A percentile compares a stretch with the other conserved stretches of the same genome.
These are phyloP conservation scores for Fraxinus quadrangulata DNA, from an alignment of 257 asterid species.

Conservation along the genomic window DNA sequence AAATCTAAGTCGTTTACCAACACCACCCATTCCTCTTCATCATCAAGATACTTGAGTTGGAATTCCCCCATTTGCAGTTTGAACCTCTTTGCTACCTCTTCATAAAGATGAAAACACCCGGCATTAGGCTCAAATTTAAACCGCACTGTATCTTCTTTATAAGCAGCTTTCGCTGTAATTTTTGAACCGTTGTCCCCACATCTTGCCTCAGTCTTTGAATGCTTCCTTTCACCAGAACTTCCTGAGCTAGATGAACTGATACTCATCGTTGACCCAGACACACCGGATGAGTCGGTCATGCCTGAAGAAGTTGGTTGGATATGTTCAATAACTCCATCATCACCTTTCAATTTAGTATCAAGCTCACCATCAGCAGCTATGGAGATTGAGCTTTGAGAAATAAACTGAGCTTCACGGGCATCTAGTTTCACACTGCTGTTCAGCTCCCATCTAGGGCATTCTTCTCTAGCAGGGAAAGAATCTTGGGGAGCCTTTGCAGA, in stretches of 20 bases:
- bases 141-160: slow-evolving; percentile 55
- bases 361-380: slow-evolving; percentile 24
- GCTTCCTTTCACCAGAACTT: slow-evolving; percentile 35
- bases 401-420: slow-evolving; percentile 22
- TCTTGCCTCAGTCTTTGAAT: slow-evolving; percentile 17
- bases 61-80: slow-evolving; percentile 50
- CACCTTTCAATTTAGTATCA: slow-evolving; percentile 2
- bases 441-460: slow-evolving; percentile 18
- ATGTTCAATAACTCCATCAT: slow-evolving; percentile 33
- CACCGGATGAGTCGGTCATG: slow-evolving; percentile 41
- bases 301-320: slow-evolving; percentile 43
- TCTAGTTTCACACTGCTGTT: not conserved
- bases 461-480: slow-evolving; percentile 27
- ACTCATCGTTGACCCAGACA: slow-evolving; percentile 34
- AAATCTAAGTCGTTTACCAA: slow-evolving; percentile 69
- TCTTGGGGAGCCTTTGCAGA: slow-evolving; percentile 29
- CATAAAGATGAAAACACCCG: slow-evolving; percentile 57
- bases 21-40: slow-evolving; percentile 81
- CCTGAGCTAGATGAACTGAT: slow-evolving; percentile 52
- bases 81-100: slow-evolving; percentile 66
- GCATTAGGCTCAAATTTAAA: slow-evolving; percentile 54
- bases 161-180: slow-evolving; percentile 56
- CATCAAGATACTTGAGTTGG: slow-evolving; percentile 72
- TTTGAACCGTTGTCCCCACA: slow-evolving; percentile 39
- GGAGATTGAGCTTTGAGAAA: slow-evolving; percentile 36